Evolutionary conservation across 352 stramenopile genomes (phyloP).

Genomic region (Peronosclerospora sorghi): DNA sequence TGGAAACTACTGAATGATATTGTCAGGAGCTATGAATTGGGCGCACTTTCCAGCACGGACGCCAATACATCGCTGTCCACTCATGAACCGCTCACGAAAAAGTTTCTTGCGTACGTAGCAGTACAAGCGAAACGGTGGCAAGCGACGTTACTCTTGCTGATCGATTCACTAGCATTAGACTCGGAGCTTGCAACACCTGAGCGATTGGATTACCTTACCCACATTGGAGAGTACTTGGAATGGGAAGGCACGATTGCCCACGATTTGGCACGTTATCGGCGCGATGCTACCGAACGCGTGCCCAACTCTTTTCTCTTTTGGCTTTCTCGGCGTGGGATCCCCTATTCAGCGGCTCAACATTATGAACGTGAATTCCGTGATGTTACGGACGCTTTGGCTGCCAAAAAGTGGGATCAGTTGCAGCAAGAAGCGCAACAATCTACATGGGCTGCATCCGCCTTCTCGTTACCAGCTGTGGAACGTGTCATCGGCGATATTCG

Average conservation of each 20-base stretch:
- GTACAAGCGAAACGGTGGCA: constrained; percentile 76
- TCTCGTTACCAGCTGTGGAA: constrained; percentile 50
- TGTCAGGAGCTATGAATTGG: constrained; percentile 50
- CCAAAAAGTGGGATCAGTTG: constrained; percentile 38
- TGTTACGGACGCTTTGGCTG: constrained; percentile 22
- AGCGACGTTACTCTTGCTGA: constrained; percentile 64
- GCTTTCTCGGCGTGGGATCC: constrained; percentile 35
- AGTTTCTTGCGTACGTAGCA: constrained; percentile 48
- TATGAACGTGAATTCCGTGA: constrained; percentile 40
- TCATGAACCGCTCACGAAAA: constrained; percentile 12
- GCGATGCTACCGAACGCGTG: constrained; percentile 45
- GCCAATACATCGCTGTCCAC: neutral
- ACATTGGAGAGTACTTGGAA: constrained; percentile 76
- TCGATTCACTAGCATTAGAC: constrained; percentile 56
- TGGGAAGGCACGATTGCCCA: constrained; percentile 79
- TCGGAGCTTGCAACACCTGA: constrained; percentile 45
- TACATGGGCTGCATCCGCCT: constrained; percentile 21
- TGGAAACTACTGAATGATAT: constrained; percentile 47
- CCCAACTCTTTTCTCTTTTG: constrained; percentile 74
- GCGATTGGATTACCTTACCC: constrained; percentile 46
- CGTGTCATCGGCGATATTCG: constrained; percentile 47
- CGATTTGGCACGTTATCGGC: constrained; percentile 58
- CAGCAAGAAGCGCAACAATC: constrained; percentile 20
- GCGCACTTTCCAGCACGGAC: constrained; percentile 9
- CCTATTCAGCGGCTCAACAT: constrained; percentile 18